Percentiles rank a stretch among this genome's conserved stretches.
These are phyloP conservation scores for Prunella vulgaris DNA, from an alignment of 257 asterid genomes.

Conservation along the genomic window DNA sequence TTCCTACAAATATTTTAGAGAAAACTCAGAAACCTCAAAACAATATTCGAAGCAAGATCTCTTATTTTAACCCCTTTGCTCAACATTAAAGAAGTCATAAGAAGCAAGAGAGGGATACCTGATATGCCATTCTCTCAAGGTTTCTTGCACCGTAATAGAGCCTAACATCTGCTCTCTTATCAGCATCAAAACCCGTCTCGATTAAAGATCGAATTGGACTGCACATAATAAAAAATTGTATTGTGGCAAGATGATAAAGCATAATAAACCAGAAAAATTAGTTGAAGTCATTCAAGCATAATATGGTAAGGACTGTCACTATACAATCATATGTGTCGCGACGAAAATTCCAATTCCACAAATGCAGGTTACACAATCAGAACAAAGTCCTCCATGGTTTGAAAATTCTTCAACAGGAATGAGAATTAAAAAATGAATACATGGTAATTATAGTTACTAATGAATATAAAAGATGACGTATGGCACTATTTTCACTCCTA, in stretches of 20 bases:
- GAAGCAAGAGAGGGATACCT: conserved; percentile 40
- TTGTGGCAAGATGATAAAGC: not conserved
- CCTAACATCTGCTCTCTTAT: conserved; percentile 73
- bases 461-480: no score
- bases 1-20: conserved; percentile 41
- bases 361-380: not conserved
- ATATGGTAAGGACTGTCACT: not conserved
- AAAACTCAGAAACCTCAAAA: not conserved
- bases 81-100: not conserved
- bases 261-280: not conserved
- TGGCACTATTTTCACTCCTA: no score
- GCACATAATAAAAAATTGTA: conserved; percentile 22
- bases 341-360: not conserved
- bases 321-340: not conserved
- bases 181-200: conserved; percentile 72
- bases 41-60: not conserved
- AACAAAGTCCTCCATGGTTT: not conserved
- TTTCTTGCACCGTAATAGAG: conserved; percentile 94
- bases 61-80: not conserved
- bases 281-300: not conserved
- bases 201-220: conserved; percentile 89
- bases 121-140: conserved; percentile 82
- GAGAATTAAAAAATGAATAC: no score
- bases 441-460: no score
- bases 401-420: no score